phyloP scores from a whole-genome alignment of 352 stramenopile genomes.

The Globisporangium barbulae region DNA sequence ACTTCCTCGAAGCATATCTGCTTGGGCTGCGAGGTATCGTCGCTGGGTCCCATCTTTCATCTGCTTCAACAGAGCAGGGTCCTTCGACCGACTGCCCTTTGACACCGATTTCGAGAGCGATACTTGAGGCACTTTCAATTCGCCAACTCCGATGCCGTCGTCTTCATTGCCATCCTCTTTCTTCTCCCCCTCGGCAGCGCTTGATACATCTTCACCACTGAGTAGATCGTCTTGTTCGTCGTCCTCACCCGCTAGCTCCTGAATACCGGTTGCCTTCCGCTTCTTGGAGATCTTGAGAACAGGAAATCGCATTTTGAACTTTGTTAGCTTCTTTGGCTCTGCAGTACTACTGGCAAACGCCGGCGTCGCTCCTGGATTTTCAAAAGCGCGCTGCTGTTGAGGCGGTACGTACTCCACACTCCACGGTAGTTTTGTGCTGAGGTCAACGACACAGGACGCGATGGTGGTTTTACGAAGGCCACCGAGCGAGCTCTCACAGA shows the following conservation, averaged over 20 bases:
- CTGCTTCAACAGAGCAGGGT: slow-evolving; percentile 57
- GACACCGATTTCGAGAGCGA: slow-evolving; percentile 17
- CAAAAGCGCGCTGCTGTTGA: slow-evolving; percentile 34
- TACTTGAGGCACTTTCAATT: slow-evolving; percentile 28
- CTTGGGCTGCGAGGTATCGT: slow-evolving; percentile 48
- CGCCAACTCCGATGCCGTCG: slow-evolving; percentile 63
- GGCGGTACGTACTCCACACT: slow-evolving; percentile 46
- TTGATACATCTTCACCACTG: slow-evolving; percentile 1
- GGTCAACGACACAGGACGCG: slow-evolving; percentile 54
- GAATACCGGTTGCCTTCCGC: slow-evolving; percentile 7
- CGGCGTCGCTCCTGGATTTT: slow-evolving; percentile 28
- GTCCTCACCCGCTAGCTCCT: slow-evolving; percentile 7
- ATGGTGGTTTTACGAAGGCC: slow-evolving; percentile 52
- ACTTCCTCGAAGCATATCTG: slow-evolving; percentile 29
- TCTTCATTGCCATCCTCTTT: slow-evolving; percentile 21
- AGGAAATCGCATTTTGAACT: slow-evolving; percentile 1
- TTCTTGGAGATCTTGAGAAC: slow-evolving; percentile 7
- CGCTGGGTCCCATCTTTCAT: slow-evolving; percentile 39
- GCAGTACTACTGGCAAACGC: not conserved
- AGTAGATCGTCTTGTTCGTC: slow-evolving; percentile 10
- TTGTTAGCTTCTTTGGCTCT: not conserved
- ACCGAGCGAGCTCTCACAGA: slow-evolving; percentile 50
- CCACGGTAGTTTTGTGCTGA: slow-evolving; percentile 67
- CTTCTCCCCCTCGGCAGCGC: slow-evolving; percentile 8
- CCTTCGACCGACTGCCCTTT: slow-evolving; percentile 12